Percentiles rank a stretch among this genome's conserved stretches.
phyloP scores from a whole-genome alignment of 2,329 filamentous ascomycete species.

The Botrytis tulipae region DNA sequence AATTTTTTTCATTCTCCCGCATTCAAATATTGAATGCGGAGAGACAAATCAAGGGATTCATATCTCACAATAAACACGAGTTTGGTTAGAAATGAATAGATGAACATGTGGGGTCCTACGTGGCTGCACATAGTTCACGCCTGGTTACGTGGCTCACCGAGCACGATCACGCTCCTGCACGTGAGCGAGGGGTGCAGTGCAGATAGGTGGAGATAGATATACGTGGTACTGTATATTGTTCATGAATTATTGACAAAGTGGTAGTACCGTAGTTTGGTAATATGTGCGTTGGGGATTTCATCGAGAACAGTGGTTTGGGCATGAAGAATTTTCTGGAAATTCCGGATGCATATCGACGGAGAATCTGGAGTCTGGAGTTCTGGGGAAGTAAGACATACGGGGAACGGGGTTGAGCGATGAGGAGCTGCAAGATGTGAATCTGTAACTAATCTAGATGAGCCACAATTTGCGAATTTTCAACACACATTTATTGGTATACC shows the following conservation, averaged over 20 bases:
- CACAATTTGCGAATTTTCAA: neutral
- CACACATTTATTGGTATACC: neutral
- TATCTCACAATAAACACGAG: neutral
- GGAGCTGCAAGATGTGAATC: neutral
- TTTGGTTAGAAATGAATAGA: neutral
- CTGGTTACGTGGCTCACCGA: constrained; percentile 2
- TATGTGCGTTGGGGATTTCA: neutral
- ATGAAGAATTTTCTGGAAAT: neutral
- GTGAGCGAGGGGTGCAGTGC: constrained; percentile 2
- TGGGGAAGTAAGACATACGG: constrained; percentile 3
- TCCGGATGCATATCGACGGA: neutral
- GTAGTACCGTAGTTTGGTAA: neutral
- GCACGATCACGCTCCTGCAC: constrained; percentile 6
- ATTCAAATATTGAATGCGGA: neutral
- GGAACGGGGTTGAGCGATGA: neutral
- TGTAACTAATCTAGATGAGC: neutral
- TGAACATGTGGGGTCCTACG: constrained; percentile 12
- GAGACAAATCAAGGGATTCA: neutral
- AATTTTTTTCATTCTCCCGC: neutral
- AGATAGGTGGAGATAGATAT: neutral
- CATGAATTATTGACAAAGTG: neutral
- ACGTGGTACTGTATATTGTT: constrained; percentile 1
- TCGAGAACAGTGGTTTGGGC: constrained; percentile 1
- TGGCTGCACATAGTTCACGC: constrained; percentile 4
- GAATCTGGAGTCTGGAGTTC: neutral